phyloP scores from a whole-genome alignment of 805 yeast genomes.

The Brettanomyces bruxellensis region DNA sequence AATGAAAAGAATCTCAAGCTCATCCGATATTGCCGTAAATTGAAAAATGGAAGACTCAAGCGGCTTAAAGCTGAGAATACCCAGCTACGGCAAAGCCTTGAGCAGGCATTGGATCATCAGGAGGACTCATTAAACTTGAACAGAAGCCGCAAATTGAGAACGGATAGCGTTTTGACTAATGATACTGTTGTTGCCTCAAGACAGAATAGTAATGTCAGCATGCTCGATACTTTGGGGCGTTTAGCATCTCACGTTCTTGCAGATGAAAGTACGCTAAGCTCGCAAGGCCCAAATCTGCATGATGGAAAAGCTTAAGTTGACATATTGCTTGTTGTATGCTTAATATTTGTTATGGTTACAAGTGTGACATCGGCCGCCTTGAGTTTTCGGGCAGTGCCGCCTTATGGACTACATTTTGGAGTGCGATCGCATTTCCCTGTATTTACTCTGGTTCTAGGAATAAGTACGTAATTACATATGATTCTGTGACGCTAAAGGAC shows the following conservation, averaged over 20 bases:
- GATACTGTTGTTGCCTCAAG: constrained; percentile 3
- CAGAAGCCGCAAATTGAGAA: neutral
- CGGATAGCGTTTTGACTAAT: neutral
- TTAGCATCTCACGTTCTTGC: constrained; percentile 26
- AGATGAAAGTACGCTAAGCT: constrained; percentile 14
- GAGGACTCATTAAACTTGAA: constrained; percentile 1
- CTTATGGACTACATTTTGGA: no score
- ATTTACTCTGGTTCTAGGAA: no score
- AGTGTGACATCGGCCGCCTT: no score
- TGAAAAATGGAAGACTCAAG: constrained; percentile 23
- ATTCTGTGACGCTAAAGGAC: no score
- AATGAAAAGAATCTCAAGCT: constrained; percentile 23
- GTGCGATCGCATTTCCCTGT: no score
- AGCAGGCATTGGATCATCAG: constrained; percentile 1
- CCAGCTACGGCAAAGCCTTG: constrained; percentile 16
- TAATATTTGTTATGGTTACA: no score
- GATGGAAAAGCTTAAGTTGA: no score
- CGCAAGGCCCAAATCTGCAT: no score
- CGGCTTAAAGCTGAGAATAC: constrained; percentile 20
- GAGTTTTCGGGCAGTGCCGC: no score
- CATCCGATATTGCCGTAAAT: constrained; percentile 21
- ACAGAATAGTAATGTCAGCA: constrained; percentile 15
- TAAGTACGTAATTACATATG: no score
- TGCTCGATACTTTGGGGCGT: constrained; percentile 28
- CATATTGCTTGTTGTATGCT: no score